A percentile compares a stretch with the other conserved stretches of the same genome.
Evolutionary conservation across 495 filamentous ascomycete genomes (phyloP).

Genomic region (Copromyces sp.): DNA sequence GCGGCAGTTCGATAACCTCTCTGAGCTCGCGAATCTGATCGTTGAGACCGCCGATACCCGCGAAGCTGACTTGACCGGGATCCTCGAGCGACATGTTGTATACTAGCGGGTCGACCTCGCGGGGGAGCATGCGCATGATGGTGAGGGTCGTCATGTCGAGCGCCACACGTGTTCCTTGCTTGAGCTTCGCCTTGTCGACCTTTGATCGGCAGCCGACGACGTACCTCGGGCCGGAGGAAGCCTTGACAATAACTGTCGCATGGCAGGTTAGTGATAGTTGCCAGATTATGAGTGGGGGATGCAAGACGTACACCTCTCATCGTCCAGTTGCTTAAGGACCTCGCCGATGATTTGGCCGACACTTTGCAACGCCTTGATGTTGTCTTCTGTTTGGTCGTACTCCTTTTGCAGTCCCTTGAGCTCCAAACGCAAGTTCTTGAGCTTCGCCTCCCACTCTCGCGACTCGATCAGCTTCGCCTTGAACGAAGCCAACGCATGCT

Average conservation of each 20-base stretch:
- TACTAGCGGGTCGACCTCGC: conserved; percentile 95
- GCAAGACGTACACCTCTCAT: conserved; percentile 79
- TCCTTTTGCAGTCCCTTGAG: conserved; percentile 93
- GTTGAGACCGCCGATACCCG: conserved; percentile 97
- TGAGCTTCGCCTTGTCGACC: conserved; percentile 91
- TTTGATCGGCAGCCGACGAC: conserved; percentile 98
- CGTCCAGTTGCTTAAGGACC: conserved; percentile 96
- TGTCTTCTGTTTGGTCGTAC: conserved; percentile 94
- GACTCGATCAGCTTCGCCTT: conserved; percentile 91
- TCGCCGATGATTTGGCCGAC: conserved; percentile 99
- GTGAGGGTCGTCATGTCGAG: conserved; percentile 99
- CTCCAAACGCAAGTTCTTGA: conserved; percentile 81
- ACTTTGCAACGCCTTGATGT: conserved; percentile 98
- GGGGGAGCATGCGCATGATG: conserved; percentile 99
- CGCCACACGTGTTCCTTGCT: conserved; percentile 95
- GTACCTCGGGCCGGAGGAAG: conserved; percentile 94
- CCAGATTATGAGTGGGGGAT: background rate
- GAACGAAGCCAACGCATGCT: conserved; percentile 77
- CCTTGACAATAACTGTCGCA: conserved; percentile 56
- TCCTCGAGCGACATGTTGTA: conserved; percentile 99
- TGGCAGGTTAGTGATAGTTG: background rate
- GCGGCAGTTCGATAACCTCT: conserved; percentile 94
- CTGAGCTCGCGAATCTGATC: conserved; percentile 97
- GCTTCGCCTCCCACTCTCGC: conserved; percentile 95
- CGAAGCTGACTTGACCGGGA: conserved; percentile 95